These are phyloP conservation scores for Hirschfeldia incana DNA, from an alignment of 345 rosid species.

Conservation along the genomic window DNA sequence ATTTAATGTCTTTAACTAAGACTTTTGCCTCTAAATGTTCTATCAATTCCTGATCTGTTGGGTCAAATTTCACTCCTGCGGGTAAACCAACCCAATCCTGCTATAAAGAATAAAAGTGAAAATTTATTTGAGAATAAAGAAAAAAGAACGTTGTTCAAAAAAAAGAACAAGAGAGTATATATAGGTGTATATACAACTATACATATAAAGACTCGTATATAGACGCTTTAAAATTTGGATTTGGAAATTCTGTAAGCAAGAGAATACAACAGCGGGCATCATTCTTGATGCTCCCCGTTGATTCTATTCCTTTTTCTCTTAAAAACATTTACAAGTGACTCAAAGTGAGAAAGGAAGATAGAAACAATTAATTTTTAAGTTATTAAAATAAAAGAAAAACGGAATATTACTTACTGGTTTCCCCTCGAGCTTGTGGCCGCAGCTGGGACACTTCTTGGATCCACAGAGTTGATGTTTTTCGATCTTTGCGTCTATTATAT, in stretches of 20 bases:
- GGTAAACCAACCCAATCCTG: conserved; percentile 99
- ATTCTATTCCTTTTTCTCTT: conserved; percentile 9
- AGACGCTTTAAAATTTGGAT: conserved; percentile 29
- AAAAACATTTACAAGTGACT: conserved; percentile 18
- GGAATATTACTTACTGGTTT: conserved; percentile 67
- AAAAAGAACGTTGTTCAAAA: no score
- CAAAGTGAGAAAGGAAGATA: neutral
- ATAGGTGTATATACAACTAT: conserved; percentile 19
- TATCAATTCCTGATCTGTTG: conserved; percentile 96
- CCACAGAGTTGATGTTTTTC: conserved; percentile 95
- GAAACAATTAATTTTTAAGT: neutral
- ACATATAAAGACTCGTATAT: conserved; percentile 33
- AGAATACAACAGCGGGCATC: conserved; percentile 50
- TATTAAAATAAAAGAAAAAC: neutral
- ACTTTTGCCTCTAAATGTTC: conserved; percentile 98
- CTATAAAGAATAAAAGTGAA: conserved; percentile 13
- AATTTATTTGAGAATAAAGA: no score
- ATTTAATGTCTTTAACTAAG: conserved; percentile 75
- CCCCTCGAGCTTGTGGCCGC: conserved; percentile 93
- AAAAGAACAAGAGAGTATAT: conserved; percentile 12
- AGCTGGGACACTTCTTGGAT: conserved; percentile 91
- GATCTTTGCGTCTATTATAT: conserved; percentile 90
- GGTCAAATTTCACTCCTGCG: conserved; percentile 99
- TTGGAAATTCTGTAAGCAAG: conserved; percentile 27
- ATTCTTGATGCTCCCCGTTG: conserved; percentile 41